Percentiles rank a stretch among this genome's conserved stretches.
These are phyloP conservation scores for Cryphonectria parasitica DNA, from an alignment of 2,329 filamentous ascomycete genomes.

Conservation along the genomic window DNA sequence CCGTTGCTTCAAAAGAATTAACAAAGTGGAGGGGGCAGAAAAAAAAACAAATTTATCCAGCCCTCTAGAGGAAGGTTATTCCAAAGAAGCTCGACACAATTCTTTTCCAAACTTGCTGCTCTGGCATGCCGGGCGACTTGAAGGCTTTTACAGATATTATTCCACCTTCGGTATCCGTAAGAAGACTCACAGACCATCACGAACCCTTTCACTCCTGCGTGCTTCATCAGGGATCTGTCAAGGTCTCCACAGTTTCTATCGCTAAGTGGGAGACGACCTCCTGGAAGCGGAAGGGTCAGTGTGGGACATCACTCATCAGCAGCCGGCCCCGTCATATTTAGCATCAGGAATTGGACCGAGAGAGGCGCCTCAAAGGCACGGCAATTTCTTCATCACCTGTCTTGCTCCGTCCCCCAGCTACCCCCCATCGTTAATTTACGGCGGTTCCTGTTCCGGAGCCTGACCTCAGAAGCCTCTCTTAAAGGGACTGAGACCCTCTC, in stretches of 20 bases:
- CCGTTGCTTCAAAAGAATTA: not conserved
- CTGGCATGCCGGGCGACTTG: not conserved
- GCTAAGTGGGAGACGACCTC: slow-evolving; percentile 18
- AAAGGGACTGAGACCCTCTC: not conserved
- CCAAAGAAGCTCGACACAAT: not conserved
- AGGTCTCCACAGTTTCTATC: slow-evolving; percentile 15
- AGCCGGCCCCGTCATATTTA: slow-evolving; percentile 3
- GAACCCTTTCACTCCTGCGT: slow-evolving; percentile 4
- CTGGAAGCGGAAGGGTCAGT: slow-evolving; percentile 18
- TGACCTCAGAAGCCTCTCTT: not conserved
- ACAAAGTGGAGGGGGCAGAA: not conserved
- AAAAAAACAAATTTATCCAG: not conserved
- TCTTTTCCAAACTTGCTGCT: not conserved
- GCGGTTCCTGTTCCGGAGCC: not conserved
- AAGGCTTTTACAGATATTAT: slow-evolving; percentile 2
- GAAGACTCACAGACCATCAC: slow-evolving; percentile 2
- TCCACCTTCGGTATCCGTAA: slow-evolving; percentile 21
- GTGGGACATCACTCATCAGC: slow-evolving; percentile 14
- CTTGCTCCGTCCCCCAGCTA: not conserved
- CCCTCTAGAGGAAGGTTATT: not conserved
- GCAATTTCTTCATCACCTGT: not conserved
- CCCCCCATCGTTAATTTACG: slow-evolving; percentile 34
- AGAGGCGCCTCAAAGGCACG: not conserved
- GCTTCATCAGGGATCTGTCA: slow-evolving; percentile 4
- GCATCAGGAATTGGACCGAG: slow-evolving; percentile 10